phyloP scores from a whole-genome alignment of 2,329 filamentous ascomycete genomes.

The Aspergillus ibericus region DNA sequence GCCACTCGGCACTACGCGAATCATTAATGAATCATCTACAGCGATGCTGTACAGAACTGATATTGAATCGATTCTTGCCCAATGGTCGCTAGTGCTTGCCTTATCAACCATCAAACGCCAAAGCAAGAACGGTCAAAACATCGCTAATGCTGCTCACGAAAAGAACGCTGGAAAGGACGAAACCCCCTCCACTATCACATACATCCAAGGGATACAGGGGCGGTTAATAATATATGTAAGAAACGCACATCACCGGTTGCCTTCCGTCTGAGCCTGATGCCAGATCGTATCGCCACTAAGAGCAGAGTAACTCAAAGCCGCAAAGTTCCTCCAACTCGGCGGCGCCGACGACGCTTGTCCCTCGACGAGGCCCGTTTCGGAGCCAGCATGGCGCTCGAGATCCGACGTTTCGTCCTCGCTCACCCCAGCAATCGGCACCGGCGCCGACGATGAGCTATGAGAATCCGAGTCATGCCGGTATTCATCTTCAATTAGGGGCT shows the following conservation, averaged over 20 bases:
- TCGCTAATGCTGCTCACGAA: slow-evolving; percentile 33
- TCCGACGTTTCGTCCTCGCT: slow-evolving; percentile 42
- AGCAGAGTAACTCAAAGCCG: slow-evolving; percentile 46
- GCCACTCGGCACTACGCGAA: too few relatives aligned
- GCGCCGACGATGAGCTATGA: slow-evolving; percentile 52
- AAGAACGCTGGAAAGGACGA: slow-evolving; percentile 15
- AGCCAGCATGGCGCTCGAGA: slow-evolving; percentile 42
- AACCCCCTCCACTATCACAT: slow-evolving; percentile 13
- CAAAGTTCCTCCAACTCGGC: slow-evolving; percentile 46
- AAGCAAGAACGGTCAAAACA: slow-evolving; percentile 20
- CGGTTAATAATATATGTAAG: slow-evolving; percentile 16
- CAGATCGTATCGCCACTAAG: slow-evolving; percentile 49
- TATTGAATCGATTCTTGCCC: background rate
- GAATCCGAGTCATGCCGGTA: slow-evolving; percentile 48
- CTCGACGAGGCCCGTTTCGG: slow-evolving; percentile 36
- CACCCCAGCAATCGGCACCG: slow-evolving; percentile 46
- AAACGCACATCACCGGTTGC: slow-evolving; percentile 33
- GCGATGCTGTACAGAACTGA: background rate
- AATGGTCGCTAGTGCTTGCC: background rate
- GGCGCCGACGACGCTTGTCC: slow-evolving; percentile 33
- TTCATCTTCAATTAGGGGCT: slow-evolving; percentile 43
- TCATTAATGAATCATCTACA: too few relatives aligned
- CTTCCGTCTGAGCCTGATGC: slow-evolving; percentile 43
- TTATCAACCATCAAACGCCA: slow-evolving; percentile 29
- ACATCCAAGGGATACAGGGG: slow-evolving; percentile 13